A percentile compares a stretch with the other conserved stretches of the same genome.
Evolutionary conservation across 345 rosid genomes (phyloP).

Genomic region (Salix arbutifolia): DNA sequence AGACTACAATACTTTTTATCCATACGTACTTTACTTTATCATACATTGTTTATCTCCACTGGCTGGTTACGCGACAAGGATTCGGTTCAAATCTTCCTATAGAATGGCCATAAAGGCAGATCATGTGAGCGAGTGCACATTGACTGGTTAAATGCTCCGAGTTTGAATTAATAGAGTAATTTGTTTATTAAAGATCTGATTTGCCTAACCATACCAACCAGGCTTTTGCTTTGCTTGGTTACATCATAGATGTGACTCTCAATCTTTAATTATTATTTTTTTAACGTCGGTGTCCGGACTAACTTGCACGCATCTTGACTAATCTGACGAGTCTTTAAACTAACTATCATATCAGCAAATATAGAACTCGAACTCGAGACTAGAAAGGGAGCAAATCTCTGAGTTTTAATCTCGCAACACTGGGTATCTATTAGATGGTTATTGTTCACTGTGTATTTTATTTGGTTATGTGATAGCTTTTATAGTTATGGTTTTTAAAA

Average conservation of each 20-base stretch:
- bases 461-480: too few relatives aligned
- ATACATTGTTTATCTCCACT: neutral
- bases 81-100: neutral
- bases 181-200: neutral
- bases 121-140: neutral
- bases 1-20: neutral
- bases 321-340: too few relatives aligned
- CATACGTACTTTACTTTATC: neutral
- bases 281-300: too few relatives aligned
- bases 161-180: neutral
- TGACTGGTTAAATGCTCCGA: neutral
- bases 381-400: fast-evolving
- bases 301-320: too few relatives aligned
- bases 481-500: too few relatives aligned
- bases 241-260: neutral
- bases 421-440: too few relatives aligned
- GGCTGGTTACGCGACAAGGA: neutral
- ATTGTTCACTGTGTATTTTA: too few relatives aligned
- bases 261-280: too few relatives aligned
- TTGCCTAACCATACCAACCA: neutral
- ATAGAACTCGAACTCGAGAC: fast-evolving
- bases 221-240: neutral
- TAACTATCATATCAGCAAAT: too few relatives aligned
- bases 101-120: neutral
- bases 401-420: too few relatives aligned